Base-by-base conservation (phyloP, 1,284 basidiomycete species). In the Taiwanofungus camphoratus region DNA sequence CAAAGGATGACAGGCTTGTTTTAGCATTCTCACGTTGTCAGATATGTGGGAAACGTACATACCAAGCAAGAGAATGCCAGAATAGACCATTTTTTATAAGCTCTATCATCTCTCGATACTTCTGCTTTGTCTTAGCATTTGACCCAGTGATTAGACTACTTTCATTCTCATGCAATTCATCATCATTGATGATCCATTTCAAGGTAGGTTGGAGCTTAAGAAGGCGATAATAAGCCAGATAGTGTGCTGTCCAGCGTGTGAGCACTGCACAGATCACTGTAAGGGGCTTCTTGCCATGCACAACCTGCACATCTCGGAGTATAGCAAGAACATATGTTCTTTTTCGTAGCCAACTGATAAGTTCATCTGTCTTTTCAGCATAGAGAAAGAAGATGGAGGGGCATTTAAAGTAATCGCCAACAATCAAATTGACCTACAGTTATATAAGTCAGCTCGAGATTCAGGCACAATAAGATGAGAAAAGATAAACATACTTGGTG, bases 21-120 rank as follows among this genome's bases (percentile, higher is more conserved):
- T n/a, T n/a, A n/a, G n/a, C n/a, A n/a, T n/a, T n/a, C n/a, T n/a
- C n/a, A n/a, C n/a, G n/a, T n/a, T n/a, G 19, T 39, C 29, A 16
- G 26, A 19, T 27, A 4, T 27, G 22, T n/a, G 13, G 26, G 29
- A 19, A 30, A 24, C 40, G 3, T 23, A 39, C n/a, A 33, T 37
- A n/a, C 39, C 18, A 41, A n/a, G 40, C 29, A 8, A 52, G 29
- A 5, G 41, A 19, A 22, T 32, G 39, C 51, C 51, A 52, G 36
- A 52, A 52, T 4, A 30, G n/a, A 6, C 20, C n/a, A 32, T 50
- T 23, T 12, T 39, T 30, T 22, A 49, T 27, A 23, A 39, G 18
- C 3, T 9, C 12, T 4, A 41, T 16, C 5, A 30, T 27, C 39
- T 41, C 27, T 5, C 20, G 19, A 13, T 29, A 12, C 20, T 13